phyloP scores from a whole-genome alignment of 352 stramenopile species.

The Phytophthora foliorum region DNA sequence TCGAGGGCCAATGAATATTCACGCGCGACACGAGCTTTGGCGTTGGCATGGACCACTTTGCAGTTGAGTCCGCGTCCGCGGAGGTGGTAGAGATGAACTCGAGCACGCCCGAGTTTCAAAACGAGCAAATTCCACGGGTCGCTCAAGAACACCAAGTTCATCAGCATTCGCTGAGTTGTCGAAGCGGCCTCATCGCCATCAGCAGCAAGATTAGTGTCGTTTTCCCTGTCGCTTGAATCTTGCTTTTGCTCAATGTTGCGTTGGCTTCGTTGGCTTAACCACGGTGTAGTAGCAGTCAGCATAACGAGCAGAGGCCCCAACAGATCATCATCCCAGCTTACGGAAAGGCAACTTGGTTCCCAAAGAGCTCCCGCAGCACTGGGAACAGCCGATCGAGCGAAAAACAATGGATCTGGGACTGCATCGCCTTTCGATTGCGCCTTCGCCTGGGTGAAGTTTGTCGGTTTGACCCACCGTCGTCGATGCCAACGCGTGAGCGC shows the following conservation, averaged over 20 bases:
- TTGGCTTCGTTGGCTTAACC: slow-evolving; percentile 24
- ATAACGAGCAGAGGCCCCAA: slow-evolving; percentile 42
- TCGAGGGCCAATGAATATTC: slow-evolving; percentile 58
- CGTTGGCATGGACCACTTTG: slow-evolving; percentile 61
- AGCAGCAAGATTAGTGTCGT: neutral
- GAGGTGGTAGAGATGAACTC: slow-evolving; percentile 49
- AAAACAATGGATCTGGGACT: slow-evolving; percentile 53
- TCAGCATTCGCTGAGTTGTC: slow-evolving; percentile 53
- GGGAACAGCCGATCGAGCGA: slow-evolving; percentile 51
- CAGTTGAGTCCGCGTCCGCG: slow-evolving; percentile 31
- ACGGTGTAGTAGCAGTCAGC: slow-evolving; percentile 25
- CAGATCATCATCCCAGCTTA: slow-evolving; percentile 64
- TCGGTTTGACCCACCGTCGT: slow-evolving; percentile 33
- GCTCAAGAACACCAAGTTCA: slow-evolving; percentile 68
- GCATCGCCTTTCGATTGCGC: slow-evolving; percentile 17
- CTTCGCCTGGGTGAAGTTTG: slow-evolving; percentile 27
- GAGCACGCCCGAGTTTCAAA: slow-evolving; percentile 58
- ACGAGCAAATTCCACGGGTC: slow-evolving; percentile 65
- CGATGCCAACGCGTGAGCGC: slow-evolving; percentile 30
- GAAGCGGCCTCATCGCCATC: slow-evolving; percentile 14
- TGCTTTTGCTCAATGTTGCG: slow-evolving; percentile 20
- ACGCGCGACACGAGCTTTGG: slow-evolving; percentile 56
- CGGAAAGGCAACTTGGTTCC: slow-evolving; percentile 62
- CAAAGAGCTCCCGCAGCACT: slow-evolving; percentile 60
- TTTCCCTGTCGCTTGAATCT: slow-evolving; percentile 5